Base-by-base conservation (phyloP, 2,329 filamentous ascomycete genomes). In the Pseudonectria buxi region DNA sequence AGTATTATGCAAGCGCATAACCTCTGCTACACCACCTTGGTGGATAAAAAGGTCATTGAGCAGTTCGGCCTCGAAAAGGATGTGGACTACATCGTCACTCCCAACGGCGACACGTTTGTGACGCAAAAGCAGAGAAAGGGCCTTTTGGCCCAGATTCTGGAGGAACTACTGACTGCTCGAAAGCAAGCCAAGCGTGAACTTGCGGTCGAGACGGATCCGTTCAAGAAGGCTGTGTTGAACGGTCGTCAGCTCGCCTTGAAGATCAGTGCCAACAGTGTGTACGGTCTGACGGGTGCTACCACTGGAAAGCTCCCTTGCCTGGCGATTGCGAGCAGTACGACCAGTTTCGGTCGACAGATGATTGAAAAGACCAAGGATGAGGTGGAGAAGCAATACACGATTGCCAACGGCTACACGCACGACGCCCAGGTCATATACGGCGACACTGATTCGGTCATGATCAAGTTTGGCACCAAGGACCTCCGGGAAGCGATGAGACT, bases 1-100 rank as follows among this genome's bases (percentile, higher is more conserved):
- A 95, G 89, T 68, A 98, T 98, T 56, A 98, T 98, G 61, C 90
- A 96, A 64, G 92, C 92, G 1, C 92, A 98, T 65, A 98, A 98
- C 50, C 76, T 98, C 14, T 98, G 92, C 62, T 98, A 98, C 59
- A 98, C 92, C 0, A 98, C 92, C 0, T 69, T 96, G 24, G 66
- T 96, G 57, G 55, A 56, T 37, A 87, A 86, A 59, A 76, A 68
- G 18, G 80, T 76, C 1, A 74, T 94, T 4, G 85, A 94, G 40
- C 84, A 81, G 41, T 75, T 92, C 26, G 69, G 73, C 2, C 65
- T 96, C 39, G 78, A 81, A 54, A 89, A 94, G 59, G 89, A 90
- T 44, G 86, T 94, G 38, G 92, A 98, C 59, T 98, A 96, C 58
- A 95, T 96, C 43, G 76, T 95, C 36, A 98, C 92, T 0, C 92